These are phyloP conservation scores for Paramarasmius palmivorus DNA, from an alignment of 1,284 basidiomycete genomes.

Conservation along the genomic window DNA sequence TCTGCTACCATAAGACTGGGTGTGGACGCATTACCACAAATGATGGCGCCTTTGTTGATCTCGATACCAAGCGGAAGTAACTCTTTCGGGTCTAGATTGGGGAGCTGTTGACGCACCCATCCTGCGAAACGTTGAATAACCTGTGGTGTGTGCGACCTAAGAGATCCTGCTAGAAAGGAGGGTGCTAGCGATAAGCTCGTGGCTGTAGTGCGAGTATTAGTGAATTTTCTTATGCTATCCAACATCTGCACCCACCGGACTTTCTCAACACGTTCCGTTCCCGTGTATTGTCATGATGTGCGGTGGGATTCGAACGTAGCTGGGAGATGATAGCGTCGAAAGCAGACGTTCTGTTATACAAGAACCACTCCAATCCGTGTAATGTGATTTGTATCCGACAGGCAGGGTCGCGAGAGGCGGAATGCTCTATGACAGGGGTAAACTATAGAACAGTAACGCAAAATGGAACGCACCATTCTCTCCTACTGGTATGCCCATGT, in stretches of 20 bases:
- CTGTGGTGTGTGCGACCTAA: slow-evolving; percentile 41
- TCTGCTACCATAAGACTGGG: slow-evolving; percentile 79
- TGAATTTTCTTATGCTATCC: not conserved
- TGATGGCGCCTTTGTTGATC: slow-evolving; percentile 73
- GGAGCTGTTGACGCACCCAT: slow-evolving; percentile 63
- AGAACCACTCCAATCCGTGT: slow-evolving; percentile 87
- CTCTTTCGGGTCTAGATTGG: slow-evolving; percentile 74
- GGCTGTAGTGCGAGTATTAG: slow-evolving; percentile 16
- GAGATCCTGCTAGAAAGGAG: slow-evolving; percentile 28
- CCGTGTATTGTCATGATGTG: slow-evolving; percentile 26
- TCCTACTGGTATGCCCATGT: slow-evolving; percentile 55
- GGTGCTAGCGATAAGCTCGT: slow-evolving; percentile 24
- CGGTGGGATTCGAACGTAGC: slow-evolving; percentile 49
- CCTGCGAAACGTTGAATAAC: slow-evolving; percentile 43
- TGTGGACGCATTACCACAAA: slow-evolving; percentile 83
- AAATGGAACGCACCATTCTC: slow-evolving; percentile 48
- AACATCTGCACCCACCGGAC: not conserved
- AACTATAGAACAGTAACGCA: not conserved
- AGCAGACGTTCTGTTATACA: slow-evolving; percentile 87
- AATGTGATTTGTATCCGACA: slow-evolving; percentile 80
- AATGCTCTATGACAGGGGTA: slow-evolving; percentile 28
- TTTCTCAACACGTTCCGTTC: slow-evolving; percentile 24
- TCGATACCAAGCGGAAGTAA: slow-evolving; percentile 80
- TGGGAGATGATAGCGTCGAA: slow-evolving; percentile 84
- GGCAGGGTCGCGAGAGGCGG: slow-evolving; percentile 43